phyloP scores from a whole-genome alignment of 1,284 basidiomycete species.

The Sphaerobolus stellatus region DNA sequence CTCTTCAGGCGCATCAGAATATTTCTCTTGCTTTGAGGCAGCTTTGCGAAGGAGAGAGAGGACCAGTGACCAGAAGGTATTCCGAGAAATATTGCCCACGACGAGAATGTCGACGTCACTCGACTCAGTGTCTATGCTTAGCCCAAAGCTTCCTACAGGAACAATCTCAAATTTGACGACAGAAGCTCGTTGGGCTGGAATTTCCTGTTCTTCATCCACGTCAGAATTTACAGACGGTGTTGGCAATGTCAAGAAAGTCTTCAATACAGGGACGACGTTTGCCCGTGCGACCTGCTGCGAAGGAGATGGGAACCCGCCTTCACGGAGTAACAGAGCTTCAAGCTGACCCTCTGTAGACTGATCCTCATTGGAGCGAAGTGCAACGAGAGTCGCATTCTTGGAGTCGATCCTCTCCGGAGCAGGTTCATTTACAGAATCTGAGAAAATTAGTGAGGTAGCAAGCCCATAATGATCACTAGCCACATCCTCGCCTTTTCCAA shows the following conservation, averaged over 20 bases:
- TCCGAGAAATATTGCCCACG: constrained; percentile 21
- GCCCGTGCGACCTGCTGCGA: constrained; percentile 4
- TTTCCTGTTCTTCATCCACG: not conserved
- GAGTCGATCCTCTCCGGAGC: no score
- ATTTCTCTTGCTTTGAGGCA: not conserved
- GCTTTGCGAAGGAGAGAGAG: constrained; percentile 2
- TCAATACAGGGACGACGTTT: constrained; percentile 4
- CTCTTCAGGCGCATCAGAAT: not conserved
- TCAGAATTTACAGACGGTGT: not conserved
- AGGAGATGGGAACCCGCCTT: not conserved
- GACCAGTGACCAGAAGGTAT: constrained; percentile 21
- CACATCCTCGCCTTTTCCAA: constrained; percentile 11
- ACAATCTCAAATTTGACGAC: constrained; percentile 18
- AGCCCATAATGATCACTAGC: constrained; percentile 21
- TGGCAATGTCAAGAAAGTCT: not conserved
- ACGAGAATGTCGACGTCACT: constrained; percentile 24
- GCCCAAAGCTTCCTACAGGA: constrained; percentile 22
- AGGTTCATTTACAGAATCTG: no score
- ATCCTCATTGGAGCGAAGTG: no score
- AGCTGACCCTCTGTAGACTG: not conserved
- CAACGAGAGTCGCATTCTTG: no score
- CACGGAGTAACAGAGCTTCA: not conserved
- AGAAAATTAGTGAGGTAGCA: not conserved
- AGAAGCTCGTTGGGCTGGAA: constrained; percentile 3
- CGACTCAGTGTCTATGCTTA: constrained; percentile 17